Evolutionary conservation across 768 basidiomycete genomes (phyloP).

Genomic region (Mycena amicta): DNA sequence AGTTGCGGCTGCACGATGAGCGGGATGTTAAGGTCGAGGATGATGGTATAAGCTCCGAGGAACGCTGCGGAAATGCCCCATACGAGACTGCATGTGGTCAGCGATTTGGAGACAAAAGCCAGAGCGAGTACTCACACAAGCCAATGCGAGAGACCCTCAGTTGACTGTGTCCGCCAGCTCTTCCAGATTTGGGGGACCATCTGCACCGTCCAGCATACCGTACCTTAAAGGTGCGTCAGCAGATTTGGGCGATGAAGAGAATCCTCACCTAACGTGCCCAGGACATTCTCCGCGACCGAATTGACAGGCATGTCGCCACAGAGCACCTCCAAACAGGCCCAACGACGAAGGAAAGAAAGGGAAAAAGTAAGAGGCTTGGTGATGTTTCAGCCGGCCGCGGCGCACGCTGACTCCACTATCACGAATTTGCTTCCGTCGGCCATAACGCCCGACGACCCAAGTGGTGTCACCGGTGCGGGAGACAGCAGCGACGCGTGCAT

Average conservation of each 20-base stretch:
- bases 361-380: not conserved
- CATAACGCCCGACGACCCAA: not conserved
- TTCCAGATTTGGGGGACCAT: conserved; percentile 76
- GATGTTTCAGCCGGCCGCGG: not conserved
- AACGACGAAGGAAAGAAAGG: not conserved
- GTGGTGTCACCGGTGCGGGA: not conserved
- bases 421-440: not conserved
- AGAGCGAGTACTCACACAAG: conserved; percentile 52
- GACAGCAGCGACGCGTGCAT: not conserved
- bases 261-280: conserved; percentile 64
- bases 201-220: conserved; percentile 68
- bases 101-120: not conserved
- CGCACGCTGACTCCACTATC: not conserved
- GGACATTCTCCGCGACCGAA: conserved; percentile 60
- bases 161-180: conserved; percentile 66
- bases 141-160: conserved; percentile 66
- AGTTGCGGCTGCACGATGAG: conserved; percentile 69
- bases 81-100: conserved; percentile 41
- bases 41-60: conserved; percentile 68
- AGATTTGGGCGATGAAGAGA: no score
- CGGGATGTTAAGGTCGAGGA: conserved; percentile 70
- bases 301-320: conserved; percentile 46
- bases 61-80: conserved; percentile 65
- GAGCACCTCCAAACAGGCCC: not conserved
- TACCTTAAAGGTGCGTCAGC: conserved; percentile 46